phyloP scores from a whole-genome alignment of 352 stramenopile genomes.

The Phytophthora ohioensis region DNA sequence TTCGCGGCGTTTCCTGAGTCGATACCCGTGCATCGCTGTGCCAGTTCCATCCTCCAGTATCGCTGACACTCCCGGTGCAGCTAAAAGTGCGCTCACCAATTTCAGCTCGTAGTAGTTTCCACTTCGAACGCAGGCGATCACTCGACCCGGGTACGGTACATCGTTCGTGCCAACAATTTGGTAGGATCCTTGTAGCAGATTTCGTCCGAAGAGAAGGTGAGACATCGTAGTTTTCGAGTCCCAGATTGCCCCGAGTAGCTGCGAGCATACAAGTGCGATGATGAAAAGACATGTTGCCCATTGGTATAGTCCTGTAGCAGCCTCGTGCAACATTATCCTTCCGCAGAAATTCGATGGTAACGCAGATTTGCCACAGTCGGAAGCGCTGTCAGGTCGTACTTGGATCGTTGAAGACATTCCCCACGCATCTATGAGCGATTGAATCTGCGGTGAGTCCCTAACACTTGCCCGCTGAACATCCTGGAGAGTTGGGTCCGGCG shows the following conservation, averaged over 20 bases:
- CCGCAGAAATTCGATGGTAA: neutral
- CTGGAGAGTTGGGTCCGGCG: neutral
- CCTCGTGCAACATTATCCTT: slow-evolving; percentile 1
- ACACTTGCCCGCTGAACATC: neutral
- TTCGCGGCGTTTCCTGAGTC: slow-evolving; percentile 23
- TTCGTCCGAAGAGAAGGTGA: slow-evolving; percentile 23
- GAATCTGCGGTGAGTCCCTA: neutral
- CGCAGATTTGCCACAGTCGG: neutral
- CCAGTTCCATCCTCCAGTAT: slow-evolving; percentile 29
- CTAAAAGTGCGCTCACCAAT: slow-evolving; percentile 44
- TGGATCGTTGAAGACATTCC: neutral
- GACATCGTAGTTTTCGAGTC: slow-evolving; percentile 9
- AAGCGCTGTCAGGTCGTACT: neutral
- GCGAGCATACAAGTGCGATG: slow-evolving; percentile 36
- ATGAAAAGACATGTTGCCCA: slow-evolving; percentile 47
- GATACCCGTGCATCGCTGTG: slow-evolving; percentile 24
- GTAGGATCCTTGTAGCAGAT: slow-evolving; percentile 15
- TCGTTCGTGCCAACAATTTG: slow-evolving; percentile 52
- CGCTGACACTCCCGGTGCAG: slow-evolving; percentile 17
- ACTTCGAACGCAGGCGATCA: slow-evolving; percentile 43
- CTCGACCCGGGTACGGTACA: slow-evolving; percentile 54
- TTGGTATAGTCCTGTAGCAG: slow-evolving; percentile 19
- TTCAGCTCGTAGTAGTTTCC: slow-evolving; percentile 38
- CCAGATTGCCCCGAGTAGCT: slow-evolving; percentile 49
- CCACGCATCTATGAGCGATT: neutral